Evolutionary conservation across 2,329 filamentous ascomycete genomes (phyloP).

Genomic region (Magnaporthiopsis rhizophila): DNA sequence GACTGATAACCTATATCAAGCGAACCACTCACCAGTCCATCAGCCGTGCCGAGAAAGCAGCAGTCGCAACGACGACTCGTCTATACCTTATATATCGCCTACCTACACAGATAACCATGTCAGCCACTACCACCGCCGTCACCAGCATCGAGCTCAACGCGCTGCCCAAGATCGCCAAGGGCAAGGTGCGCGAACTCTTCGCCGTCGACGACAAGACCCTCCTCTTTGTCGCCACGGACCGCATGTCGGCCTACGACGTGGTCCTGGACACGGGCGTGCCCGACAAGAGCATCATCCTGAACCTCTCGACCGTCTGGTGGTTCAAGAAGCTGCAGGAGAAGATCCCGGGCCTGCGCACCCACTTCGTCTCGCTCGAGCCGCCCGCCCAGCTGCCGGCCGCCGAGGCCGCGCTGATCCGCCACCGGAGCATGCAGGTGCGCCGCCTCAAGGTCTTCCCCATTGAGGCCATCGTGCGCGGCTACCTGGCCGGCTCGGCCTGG

Average conservation of each 20-base stretch:
- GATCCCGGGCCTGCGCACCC: constrained; percentile 41
- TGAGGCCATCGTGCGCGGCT: constrained; percentile 81
- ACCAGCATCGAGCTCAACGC: constrained; percentile 21
- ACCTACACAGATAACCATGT: not conserved
- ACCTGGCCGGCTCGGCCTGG: constrained; percentile 82
- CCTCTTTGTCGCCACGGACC: constrained; percentile 49
- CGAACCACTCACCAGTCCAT: no score
- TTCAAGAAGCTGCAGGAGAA: constrained; percentile 37
- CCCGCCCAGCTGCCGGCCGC: constrained; percentile 25
- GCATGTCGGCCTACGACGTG: constrained; percentile 93
- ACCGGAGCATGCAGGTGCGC: constrained; percentile 70
- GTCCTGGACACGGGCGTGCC: constrained; percentile 64
- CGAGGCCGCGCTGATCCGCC: constrained; percentile 42
- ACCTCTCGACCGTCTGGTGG: constrained; percentile 41
- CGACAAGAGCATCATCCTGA: constrained; percentile 45
- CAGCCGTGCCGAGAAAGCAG: no score
- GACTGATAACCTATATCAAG: no score
- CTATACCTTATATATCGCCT: not conserved
- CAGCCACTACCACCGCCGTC: constrained; percentile 12
- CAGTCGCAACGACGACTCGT: no score
- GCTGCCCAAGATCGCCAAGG: constrained; percentile 23
- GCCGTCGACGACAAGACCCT: constrained; percentile 19
- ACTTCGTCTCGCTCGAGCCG: constrained; percentile 40
- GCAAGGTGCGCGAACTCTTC: constrained; percentile 24
- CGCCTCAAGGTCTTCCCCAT: constrained; percentile 68